These are phyloP conservation scores for Sporodiniella umbellata DNA, from an alignment of 371 early-diverging fungal species.

Conservation along the genomic window DNA sequence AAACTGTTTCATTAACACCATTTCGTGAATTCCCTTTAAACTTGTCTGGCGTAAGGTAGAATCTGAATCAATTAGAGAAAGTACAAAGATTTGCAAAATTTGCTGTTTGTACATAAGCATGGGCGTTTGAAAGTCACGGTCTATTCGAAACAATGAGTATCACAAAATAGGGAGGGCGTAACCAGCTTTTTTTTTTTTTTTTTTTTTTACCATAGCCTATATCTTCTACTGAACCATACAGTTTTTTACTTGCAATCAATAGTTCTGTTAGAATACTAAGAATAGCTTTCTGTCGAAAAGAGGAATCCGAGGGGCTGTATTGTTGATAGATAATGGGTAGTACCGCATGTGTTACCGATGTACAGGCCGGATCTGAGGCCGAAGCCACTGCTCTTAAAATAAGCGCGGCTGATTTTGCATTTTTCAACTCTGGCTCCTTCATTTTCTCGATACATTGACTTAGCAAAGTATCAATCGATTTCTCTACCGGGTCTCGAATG, in stretches of 20 bases:
- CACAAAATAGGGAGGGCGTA: neutral
- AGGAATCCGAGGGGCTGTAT: conserved; percentile 37
- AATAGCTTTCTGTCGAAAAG: conserved; percentile 52
- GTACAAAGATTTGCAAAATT: conserved; percentile 22
- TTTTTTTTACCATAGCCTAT: conserved; percentile 6
- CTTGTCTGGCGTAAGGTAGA: conserved; percentile 45
- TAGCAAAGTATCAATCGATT: conserved; percentile 56
- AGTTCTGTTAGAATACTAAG: conserved; percentile 60
- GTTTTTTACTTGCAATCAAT: conserved; percentile 47
- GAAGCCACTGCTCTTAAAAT: conserved; percentile 61
- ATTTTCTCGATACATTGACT: conserved; percentile 59
- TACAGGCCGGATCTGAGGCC: conserved; percentile 68
- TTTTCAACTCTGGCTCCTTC: conserved; percentile 63
- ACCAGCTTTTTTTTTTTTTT: too few relatives aligned
- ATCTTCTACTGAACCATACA: conserved; percentile 54
- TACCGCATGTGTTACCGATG: conserved; percentile 49
- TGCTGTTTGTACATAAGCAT: conserved; percentile 52
- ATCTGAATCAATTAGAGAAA: conserved; percentile 15
- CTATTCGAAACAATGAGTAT: conserved; percentile 19
- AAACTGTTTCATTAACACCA: conserved; percentile 63
- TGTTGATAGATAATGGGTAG: conserved; percentile 46
- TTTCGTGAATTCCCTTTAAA: conserved; percentile 56
- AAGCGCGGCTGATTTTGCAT: conserved; percentile 60
- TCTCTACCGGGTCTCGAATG: conserved; percentile 52
- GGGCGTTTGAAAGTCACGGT: conserved; percentile 60